phyloP scores from a whole-genome alignment of 495 filamentous ascomycete species.

The Apodospora peruviana region DNA sequence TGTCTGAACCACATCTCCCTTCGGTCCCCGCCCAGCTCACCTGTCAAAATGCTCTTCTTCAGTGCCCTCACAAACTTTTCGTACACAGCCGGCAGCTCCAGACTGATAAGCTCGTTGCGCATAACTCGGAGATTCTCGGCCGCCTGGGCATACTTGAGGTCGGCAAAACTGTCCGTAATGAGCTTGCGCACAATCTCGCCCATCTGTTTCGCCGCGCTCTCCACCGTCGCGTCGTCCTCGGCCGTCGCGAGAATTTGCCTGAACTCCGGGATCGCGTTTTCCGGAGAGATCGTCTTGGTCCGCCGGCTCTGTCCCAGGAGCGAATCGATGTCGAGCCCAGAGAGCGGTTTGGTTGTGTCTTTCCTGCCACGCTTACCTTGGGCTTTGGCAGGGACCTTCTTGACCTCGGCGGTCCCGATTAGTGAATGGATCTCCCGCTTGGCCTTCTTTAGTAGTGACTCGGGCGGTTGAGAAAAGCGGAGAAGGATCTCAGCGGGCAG shows the following conservation, averaged over 20 bases:
- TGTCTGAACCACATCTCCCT: constrained; percentile 73
- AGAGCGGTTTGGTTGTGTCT: constrained; percentile 75
- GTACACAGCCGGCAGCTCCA: constrained; percentile 71
- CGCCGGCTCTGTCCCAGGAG: constrained; percentile 55
- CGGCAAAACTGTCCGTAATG: constrained; percentile 67
- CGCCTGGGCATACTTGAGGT: constrained; percentile 67
- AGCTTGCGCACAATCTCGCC: constrained; percentile 59
- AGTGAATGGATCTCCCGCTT: constrained; percentile 57
- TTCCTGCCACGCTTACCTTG: constrained; percentile 65
- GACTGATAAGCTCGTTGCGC: constrained; percentile 67
- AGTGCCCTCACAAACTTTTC: constrained; percentile 68
- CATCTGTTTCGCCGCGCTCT: constrained; percentile 72
- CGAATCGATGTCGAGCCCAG: constrained; percentile 79
- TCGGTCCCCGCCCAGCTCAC: constrained; percentile 74
- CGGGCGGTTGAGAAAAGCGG: constrained; percentile 69
- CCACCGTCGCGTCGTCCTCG: constrained; percentile 55
- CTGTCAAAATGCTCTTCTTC: constrained; percentile 64
- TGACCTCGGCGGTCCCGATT: constrained; percentile 68
- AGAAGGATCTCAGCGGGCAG: constrained; percentile 62
- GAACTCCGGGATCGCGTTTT: constrained; percentile 89
- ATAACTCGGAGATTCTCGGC: constrained; percentile 72
- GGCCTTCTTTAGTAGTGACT: constrained; percentile 53
- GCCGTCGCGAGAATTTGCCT: constrained; percentile 68
- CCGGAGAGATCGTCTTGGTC: constrained; percentile 56
- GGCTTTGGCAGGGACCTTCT: constrained; percentile 86